A percentile compares a stretch with the other conserved stretches of the same genome.
These are phyloP conservation scores for Fusarium temperatum DNA, from an alignment of 2,329 filamentous ascomycete genomes.

Conservation along the genomic window DNA sequence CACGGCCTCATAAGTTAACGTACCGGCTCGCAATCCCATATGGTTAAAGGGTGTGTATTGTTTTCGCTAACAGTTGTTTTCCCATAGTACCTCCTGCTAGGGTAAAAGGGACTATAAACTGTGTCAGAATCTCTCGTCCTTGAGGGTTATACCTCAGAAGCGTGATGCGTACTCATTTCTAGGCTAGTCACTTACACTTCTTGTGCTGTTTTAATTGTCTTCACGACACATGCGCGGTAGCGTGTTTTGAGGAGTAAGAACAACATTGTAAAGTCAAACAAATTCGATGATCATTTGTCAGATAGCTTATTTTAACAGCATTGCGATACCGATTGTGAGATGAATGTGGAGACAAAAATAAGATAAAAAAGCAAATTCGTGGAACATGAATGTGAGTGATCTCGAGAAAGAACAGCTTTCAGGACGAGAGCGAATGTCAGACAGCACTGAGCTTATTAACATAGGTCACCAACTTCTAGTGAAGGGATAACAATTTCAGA, in stretches of 20 bases:
- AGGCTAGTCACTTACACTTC: not conserved
- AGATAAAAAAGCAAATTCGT: not conserved
- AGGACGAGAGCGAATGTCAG: not conserved
- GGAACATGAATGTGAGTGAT: rapidly evolving
- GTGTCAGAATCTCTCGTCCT: not conserved
- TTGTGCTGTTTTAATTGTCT: not conserved
- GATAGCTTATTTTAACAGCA: rapidly evolving
- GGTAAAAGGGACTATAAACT: not conserved
- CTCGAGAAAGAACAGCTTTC: not conserved
- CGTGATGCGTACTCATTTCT: not conserved
- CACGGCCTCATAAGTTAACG: rapidly evolving
- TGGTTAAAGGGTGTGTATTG: not conserved
- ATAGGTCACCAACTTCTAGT: rapidly evolving
- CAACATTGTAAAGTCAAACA: not conserved
- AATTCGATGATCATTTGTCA: not conserved
- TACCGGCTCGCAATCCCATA: not conserved
- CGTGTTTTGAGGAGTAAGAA: not conserved
- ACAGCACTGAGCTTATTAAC: not conserved
- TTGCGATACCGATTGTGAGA: rapidly evolving
- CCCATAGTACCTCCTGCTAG: not conserved
- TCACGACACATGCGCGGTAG: too few species aligned
- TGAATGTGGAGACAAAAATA: rapidly evolving
- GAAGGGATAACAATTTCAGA: not conserved
- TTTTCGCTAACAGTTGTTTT: not conserved
- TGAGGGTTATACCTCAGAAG: rapidly evolving